Conservation (phyloP, 2,329 filamentous ascomycete species). For the Sporothrix brasiliensis region DNA sequence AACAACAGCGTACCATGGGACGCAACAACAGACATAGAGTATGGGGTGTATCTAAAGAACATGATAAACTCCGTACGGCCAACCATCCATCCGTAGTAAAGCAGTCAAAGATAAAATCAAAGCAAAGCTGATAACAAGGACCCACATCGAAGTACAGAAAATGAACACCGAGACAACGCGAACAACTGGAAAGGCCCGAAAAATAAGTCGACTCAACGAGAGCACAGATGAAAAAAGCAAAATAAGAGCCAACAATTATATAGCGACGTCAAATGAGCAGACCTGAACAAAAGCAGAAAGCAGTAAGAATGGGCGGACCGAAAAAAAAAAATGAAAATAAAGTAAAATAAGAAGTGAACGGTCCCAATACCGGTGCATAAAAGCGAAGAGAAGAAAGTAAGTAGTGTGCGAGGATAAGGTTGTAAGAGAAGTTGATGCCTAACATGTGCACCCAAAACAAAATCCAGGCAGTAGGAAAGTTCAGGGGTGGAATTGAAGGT, state of each 20-base stretch:
- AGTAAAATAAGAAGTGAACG: neutral
- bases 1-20: slow-evolving; percentile 21
- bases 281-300: slow-evolving; percentile 3
- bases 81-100: slow-evolving; percentile 8
- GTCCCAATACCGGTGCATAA: neutral
- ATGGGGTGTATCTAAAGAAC: slow-evolving; percentile 30
- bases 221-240: slow-evolving; percentile 3
- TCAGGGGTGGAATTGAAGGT: neutral
- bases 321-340: neutral
- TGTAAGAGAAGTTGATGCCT: too few relatives aligned
- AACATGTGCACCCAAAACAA: neutral
- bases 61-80: slow-evolving; percentile 28
- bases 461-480: neutral
- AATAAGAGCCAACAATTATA: slow-evolving; percentile 1
- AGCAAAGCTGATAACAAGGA: neutral
- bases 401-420: neutral
- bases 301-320: slow-evolving; percentile 32
- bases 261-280: neutral
- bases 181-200: neutral
- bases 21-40: slow-evolving; percentile 19
- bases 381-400: neutral
- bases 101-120: neutral
- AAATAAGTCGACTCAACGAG: slow-evolving; percentile 2
- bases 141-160: slow-evolving; percentile 15
- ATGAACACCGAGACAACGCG: slow-evolving; percentile 3